A percentile compares a stretch with the other conserved stretches of the same genome.
phyloP scores from a whole-genome alignment of 2,329 filamentous ascomycete species.

The Verticillium isaacii region DNA sequence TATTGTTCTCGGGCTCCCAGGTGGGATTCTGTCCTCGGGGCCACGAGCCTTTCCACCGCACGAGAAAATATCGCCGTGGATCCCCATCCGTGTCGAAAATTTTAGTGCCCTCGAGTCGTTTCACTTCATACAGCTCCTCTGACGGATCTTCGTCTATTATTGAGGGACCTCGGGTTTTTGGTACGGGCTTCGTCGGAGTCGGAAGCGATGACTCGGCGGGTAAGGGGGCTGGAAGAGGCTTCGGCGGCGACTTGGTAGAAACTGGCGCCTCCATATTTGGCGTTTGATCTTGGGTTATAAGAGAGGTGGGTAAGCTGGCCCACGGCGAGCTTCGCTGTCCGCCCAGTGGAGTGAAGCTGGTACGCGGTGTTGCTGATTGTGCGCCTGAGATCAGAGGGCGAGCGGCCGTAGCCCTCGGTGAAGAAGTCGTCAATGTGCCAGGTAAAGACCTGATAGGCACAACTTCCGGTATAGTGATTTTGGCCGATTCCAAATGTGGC shows the following conservation, averaged over 20 bases:
- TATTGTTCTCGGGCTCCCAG: slow-evolving; percentile 53
- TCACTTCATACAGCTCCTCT: slow-evolving; percentile 35
- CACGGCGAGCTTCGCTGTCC: background rate
- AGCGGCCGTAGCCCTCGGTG: background rate
- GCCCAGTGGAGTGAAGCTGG: slow-evolving; percentile 6
- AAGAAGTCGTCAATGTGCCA: background rate
- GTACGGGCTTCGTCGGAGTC: background rate
- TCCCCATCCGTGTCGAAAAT: slow-evolving; percentile 29
- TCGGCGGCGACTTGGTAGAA: background rate
- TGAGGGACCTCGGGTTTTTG: background rate
- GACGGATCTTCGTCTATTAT: slow-evolving; percentile 11
- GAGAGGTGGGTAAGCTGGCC: background rate
- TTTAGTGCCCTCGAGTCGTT: slow-evolving; percentile 37
- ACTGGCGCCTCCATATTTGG: background rate
- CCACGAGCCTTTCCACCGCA: slow-evolving; percentile 55
- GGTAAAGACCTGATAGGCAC: background rate
- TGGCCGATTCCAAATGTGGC: background rate
- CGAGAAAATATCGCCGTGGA: slow-evolving; percentile 40
- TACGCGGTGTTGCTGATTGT: background rate
- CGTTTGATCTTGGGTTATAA: background rate
- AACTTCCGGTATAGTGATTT: background rate
- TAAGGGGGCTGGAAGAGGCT: background rate
- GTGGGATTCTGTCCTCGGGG: slow-evolving; percentile 50
- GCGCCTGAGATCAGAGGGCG: background rate
- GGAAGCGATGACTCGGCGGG: background rate